Conservation (phyloP, 768 basidiomycete species). For the Macrolepiota dolichaula region DNA sequence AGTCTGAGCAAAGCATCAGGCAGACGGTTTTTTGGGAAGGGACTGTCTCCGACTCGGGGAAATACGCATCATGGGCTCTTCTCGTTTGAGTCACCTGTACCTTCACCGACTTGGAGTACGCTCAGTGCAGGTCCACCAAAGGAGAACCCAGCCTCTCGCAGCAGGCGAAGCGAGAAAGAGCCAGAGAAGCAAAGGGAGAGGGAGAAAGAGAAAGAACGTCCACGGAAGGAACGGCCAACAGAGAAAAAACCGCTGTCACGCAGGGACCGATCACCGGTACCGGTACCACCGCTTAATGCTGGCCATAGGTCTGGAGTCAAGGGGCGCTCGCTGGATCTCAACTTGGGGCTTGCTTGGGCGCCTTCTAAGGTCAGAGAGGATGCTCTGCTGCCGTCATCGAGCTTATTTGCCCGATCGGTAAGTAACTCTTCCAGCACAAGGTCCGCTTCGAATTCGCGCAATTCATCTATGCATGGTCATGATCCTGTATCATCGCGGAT, state of each 20-base stretch:
- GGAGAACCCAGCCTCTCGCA: constrained; percentile 21
- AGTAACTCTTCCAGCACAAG: constrained; percentile 28
- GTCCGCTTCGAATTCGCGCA: constrained; percentile 22
- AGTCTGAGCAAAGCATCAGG: constrained; percentile 58
- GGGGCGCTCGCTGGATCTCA: constrained; percentile 71
- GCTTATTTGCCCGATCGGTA: constrained; percentile 30
- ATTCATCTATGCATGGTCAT: constrained; percentile 17
- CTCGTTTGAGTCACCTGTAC: constrained; percentile 65
- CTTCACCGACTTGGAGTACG: constrained; percentile 41
- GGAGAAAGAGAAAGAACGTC: constrained; percentile 25
- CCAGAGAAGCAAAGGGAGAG: constrained; percentile 25
- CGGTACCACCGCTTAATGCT: constrained; percentile 26
- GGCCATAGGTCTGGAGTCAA: constrained; percentile 47
- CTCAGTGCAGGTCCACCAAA: constrained; percentile 26
- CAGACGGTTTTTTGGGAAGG: constrained; percentile 27
- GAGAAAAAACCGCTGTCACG: constrained; percentile 14
- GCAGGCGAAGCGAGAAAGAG: constrained; percentile 24
- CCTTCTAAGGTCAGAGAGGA: constrained; percentile 65
- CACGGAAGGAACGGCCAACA: constrained; percentile 25
- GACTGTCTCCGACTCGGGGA: constrained; percentile 26
- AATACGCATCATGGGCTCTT: constrained; percentile 57
- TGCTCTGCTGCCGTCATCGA: constrained; percentile 51
- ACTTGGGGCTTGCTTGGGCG: constrained; percentile 70
- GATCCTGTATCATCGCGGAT: constrained; percentile 18
- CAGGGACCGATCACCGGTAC: constrained; percentile 23